These are phyloP conservation scores for Lichina pygmaea DNA, from an alignment of 495 filamentous ascomycete genomes.

Conservation along the genomic window DNA sequence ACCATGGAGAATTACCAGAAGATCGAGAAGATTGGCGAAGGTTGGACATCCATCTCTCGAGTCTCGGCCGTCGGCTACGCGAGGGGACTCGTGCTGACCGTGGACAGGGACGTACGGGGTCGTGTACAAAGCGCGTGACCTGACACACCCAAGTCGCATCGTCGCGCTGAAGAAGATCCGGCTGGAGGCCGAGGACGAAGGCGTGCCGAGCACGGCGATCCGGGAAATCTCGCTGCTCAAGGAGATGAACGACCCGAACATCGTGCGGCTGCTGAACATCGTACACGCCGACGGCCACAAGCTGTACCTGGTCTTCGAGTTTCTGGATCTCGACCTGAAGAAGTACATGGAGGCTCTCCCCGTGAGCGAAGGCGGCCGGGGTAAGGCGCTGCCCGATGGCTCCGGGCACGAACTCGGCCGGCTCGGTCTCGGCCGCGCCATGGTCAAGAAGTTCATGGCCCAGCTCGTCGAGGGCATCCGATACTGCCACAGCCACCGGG, in stretches of 20 bases:
- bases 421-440: conserved; percentile 61
- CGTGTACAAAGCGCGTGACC: conserved; percentile 76
- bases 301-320: conserved; percentile 86
- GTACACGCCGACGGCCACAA: conserved; percentile 94
- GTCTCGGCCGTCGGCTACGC: background rate
- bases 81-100: background rate
- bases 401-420: conserved; percentile 32
- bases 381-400: conserved; percentile 67
- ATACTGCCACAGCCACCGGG: conserved; percentile 87
- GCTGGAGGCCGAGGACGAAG: conserved; percentile 90
- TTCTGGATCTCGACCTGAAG: conserved; percentile 80
- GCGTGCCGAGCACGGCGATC: conserved; percentile 87
- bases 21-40: conserved; percentile 98
- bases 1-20: conserved; percentile 98
- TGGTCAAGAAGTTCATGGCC: conserved; percentile 95
- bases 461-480: conserved; percentile 75
- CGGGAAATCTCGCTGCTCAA: conserved; percentile 91
- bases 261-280: conserved; percentile 77
- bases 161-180: conserved; percentile 97
- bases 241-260: conserved; percentile 90
- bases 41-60: conserved; percentile 17
- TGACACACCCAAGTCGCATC: conserved; percentile 48
- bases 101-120: conserved; percentile 65
- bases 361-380: conserved; percentile 65
- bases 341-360: conserved; percentile 98